phyloP scores from a whole-genome alignment of 2,329 filamentous ascomycete genomes.

The Botrytis hyacinthi region DNA sequence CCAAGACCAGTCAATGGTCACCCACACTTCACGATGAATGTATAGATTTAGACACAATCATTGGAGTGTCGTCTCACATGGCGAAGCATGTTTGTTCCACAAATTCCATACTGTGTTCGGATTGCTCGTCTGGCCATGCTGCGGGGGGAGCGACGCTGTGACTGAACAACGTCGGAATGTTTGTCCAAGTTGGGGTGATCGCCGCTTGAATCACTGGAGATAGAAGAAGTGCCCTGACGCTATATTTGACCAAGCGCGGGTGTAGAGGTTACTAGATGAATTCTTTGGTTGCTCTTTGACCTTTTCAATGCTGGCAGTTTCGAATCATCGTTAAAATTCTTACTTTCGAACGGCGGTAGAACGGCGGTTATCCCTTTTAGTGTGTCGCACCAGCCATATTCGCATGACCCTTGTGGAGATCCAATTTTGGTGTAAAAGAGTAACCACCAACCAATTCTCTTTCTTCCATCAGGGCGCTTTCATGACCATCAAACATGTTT shows the following conservation, averaged over 20 bases:
- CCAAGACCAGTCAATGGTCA: background rate
- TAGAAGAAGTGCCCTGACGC: conserved; percentile 12
- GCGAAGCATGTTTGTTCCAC: conserved; percentile 9
- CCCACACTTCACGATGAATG: conserved; percentile 10
- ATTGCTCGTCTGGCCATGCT: background rate
- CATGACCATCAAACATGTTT: background rate
- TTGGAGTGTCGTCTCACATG: conserved; percentile 12
- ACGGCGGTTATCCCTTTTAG: conserved; percentile 7
- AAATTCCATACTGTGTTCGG: background rate
- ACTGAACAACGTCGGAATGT: conserved; percentile 3
- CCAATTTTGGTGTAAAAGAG: background rate
- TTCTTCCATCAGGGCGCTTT: background rate
- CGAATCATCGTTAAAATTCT: conserved; percentile 1
- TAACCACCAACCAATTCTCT: background rate
- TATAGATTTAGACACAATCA: background rate
- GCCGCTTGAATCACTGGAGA: background rate
- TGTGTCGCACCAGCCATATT: conserved; percentile 5
- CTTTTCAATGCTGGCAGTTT: background rate
- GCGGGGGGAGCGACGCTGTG: background rate
- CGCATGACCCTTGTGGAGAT: conserved; percentile 4
- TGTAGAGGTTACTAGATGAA: background rate
- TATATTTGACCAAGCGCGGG: background rate
- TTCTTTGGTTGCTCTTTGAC: conserved; percentile 1
- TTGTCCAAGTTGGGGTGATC: conserved; percentile 10
- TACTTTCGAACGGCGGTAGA: background rate